These are phyloP conservation scores for Dryas alaskensis DNA, from an alignment of 306 rosid species.

Conservation along the genomic window DNA sequence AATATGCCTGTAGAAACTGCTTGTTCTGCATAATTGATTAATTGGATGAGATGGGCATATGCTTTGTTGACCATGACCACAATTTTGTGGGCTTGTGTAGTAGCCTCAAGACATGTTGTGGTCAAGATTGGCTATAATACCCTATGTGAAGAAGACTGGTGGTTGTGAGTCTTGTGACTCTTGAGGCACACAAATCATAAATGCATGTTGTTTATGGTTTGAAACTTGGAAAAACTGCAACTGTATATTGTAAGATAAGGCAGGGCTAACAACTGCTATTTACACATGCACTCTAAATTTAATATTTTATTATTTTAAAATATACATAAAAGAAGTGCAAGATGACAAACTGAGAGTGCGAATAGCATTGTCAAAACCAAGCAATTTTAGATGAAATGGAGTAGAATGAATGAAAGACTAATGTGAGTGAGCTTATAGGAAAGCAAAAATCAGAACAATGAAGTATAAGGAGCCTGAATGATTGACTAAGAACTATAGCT, in stretches of 20 bases:
- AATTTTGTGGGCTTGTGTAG: constrained; percentile 29
- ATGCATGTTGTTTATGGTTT: not conserved
- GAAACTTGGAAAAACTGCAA: not conserved
- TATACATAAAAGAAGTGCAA: too few relatives aligned
- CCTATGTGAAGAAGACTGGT: constrained; percentile 1
- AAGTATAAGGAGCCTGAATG: too few relatives aligned
- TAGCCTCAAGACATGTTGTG: constrained; percentile 22
- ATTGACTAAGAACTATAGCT: not conserved
- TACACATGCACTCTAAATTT: too few relatives aligned
- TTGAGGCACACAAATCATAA: constrained; percentile 16
- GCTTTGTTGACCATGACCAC: constrained; percentile 31
- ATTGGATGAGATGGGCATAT: not conserved
- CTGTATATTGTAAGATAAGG: too few relatives aligned
- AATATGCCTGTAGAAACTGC: not conserved
- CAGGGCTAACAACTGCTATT: too few relatives aligned
- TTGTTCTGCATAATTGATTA: not conserved
- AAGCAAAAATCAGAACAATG: too few relatives aligned
- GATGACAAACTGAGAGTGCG: too few relatives aligned
- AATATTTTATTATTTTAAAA: too few relatives aligned
- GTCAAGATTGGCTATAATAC: constrained; percentile 27
- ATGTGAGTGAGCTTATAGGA: too few relatives aligned
- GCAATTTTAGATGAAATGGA: too few relatives aligned
- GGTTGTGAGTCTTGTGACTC: constrained; percentile 13
- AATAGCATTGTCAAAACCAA: too few relatives aligned
- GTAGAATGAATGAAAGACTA: too few relatives aligned